Percentiles rank a stretch among this genome's conserved stretches.
Evolutionary conservation across 352 stramenopile species (phyloP).

Genomic region (Phytophthora megakarya): DNA sequence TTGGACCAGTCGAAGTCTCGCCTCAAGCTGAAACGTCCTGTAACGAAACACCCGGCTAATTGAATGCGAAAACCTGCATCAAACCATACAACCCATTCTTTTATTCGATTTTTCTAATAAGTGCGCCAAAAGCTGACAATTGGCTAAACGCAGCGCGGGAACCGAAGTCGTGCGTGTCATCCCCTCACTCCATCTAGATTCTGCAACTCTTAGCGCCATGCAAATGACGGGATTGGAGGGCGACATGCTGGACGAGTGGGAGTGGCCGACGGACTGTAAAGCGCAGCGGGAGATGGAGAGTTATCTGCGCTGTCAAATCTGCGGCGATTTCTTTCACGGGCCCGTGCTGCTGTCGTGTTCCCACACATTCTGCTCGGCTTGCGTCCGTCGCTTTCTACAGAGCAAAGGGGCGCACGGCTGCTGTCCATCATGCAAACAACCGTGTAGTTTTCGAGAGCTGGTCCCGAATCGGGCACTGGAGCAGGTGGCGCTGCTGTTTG

Average conservation of each 20-base stretch:
- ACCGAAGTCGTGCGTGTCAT: neutral
- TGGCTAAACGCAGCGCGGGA: neutral
- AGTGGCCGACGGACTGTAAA: slow-evolving; percentile 63
- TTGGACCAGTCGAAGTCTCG: too few relatives aligned
- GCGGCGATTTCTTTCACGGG: slow-evolving; percentile 83
- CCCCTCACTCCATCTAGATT: neutral
- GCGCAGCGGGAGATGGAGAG: slow-evolving; percentile 76
- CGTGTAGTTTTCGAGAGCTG: slow-evolving; percentile 60
- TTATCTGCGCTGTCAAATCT: slow-evolving; percentile 81
- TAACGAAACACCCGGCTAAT: too few relatives aligned
- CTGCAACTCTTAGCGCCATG: slow-evolving; percentile 1
- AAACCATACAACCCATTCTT: too few relatives aligned
- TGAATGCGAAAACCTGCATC: too few relatives aligned
- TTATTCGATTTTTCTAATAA: neutral
- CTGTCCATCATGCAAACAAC: slow-evolving; percentile 83
- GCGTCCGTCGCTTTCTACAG: slow-evolving; percentile 81
- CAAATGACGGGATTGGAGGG: slow-evolving; percentile 23
- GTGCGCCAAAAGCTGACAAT: neutral
- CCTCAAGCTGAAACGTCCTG: too few relatives aligned
- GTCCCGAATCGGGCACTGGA: slow-evolving; percentile 78
- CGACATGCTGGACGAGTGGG: slow-evolving; percentile 69
- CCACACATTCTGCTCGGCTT: slow-evolving; percentile 87
- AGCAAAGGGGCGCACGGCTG: slow-evolving; percentile 65
- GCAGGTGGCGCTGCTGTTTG: slow-evolving; percentile 71
- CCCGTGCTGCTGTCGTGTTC: slow-evolving; percentile 79